Conservation (phyloP, 768 basidiomycete genomes). For the Hericium rajendrae region DNA sequence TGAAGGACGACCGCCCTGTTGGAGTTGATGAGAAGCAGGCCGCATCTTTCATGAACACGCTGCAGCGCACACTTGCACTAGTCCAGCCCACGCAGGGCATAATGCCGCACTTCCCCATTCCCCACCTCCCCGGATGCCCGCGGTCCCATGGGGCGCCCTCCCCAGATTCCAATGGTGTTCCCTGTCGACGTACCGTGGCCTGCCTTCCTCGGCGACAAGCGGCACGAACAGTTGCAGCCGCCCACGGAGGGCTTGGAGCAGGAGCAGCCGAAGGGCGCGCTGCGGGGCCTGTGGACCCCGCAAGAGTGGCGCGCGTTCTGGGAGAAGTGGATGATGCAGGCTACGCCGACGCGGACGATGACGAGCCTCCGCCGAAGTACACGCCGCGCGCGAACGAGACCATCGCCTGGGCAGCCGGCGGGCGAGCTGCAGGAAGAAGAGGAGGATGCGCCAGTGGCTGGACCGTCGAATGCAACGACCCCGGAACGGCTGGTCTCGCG, state of each 20-base stretch:
- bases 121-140: slow-evolving; percentile 28
- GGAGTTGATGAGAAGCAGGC: slow-evolving; percentile 22
- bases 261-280: slow-evolving; percentile 23
- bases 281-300: slow-evolving; percentile 18
- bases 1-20: slow-evolving; percentile 12
- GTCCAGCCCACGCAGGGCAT: slow-evolving; percentile 48
- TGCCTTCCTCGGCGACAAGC: slow-evolving; percentile 47
- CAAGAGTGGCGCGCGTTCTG: slow-evolving; percentile 62
- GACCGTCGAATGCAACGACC: slow-evolving; percentile 16
- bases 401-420: slow-evolving; percentile 2
- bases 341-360: slow-evolving; percentile 31
- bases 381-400: slow-evolving; percentile 40
- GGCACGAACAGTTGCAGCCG: slow-evolving; percentile 18
- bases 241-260: slow-evolving; percentile 16
- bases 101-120: slow-evolving; percentile 42
- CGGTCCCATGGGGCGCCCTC: slow-evolving; percentile 30
- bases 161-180: slow-evolving; percentile 69
- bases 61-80: slow-evolving; percentile 63
- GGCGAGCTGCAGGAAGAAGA: slow-evolving; percentile 6
- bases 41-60: slow-evolving; percentile 54
- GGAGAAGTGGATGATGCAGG: slow-evolving; percentile 58
- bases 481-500: slow-evolving; percentile 22
- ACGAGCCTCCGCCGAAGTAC: slow-evolving; percentile 63
- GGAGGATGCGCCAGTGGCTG: slow-evolving; percentile 2
- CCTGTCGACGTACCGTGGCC: slow-evolving; percentile 68